These are phyloP conservation scores for Colletotrichum salicis DNA, from an alignment of 2,329 filamentous ascomycete genomes.

Conservation along the genomic window DNA sequence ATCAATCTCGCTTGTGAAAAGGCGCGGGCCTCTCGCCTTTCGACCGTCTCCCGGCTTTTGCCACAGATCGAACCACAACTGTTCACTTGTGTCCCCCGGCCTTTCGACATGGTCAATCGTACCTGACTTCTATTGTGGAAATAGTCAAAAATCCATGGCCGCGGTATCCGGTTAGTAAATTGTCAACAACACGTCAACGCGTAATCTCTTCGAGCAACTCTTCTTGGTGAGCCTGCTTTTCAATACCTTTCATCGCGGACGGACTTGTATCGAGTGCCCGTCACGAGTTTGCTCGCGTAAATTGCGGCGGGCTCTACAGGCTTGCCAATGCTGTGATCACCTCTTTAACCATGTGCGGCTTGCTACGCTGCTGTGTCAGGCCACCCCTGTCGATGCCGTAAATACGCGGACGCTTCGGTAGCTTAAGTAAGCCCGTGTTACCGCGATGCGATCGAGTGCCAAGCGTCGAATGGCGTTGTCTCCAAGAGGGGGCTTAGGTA, in stretches of 20 bases:
- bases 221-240: neutral
- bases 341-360: slow-evolving; percentile 30
- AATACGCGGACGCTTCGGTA: slow-evolving; percentile 26
- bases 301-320: slow-evolving; percentile 17
- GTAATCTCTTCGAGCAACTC: neutral
- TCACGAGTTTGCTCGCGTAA: slow-evolving; percentile 16
- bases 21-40: slow-evolving; percentile 35
- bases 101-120: neutral
- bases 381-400: slow-evolving; percentile 29
- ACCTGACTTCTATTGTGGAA: neutral
- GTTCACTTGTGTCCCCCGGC: neutral
- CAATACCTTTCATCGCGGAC: too few relatives aligned
- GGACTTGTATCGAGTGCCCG: neutral
- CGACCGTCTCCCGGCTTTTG: slow-evolving; percentile 35
- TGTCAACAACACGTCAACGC: neutral
- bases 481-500: neutral
- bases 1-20: slow-evolving; percentile 37
- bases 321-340: slow-evolving; percentile 32
- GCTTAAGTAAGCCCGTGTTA: slow-evolving; percentile 25
- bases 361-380: slow-evolving; percentile 32
- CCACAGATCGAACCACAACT: slow-evolving; percentile 34
- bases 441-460: slow-evolving; percentile 6
- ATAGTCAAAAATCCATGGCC: neutral
- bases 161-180: neutral
- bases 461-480: neutral